phyloP scores from a whole-genome alignment of 768 basidiomycete genomes.

The Russula compacta region DNA sequence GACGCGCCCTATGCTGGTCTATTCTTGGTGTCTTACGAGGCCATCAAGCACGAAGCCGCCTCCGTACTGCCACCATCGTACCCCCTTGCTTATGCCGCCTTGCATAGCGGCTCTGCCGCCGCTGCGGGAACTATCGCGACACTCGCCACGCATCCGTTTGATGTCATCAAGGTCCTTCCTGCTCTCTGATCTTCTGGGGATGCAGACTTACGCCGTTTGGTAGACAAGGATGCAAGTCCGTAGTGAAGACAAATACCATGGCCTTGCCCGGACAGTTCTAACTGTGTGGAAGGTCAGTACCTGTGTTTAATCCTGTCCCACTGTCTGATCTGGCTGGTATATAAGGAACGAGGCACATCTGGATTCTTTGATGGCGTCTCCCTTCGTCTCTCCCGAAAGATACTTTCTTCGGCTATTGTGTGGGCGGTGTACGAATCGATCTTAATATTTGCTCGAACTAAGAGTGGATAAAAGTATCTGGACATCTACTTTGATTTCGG shows the following conservation, averaged over 20 bases:
- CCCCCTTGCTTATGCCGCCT: constrained; percentile 36
- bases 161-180: constrained; percentile 72
- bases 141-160: constrained; percentile 82
- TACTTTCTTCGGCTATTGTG: constrained; percentile 80
- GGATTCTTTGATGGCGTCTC: constrained; percentile 87
- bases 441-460: constrained; percentile 45
- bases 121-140: constrained; percentile 81
- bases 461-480: background rate
- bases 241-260: constrained; percentile 64
- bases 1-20: constrained; percentile 93
- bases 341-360: constrained; percentile 63
- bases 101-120: constrained; percentile 64
- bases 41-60: constrained; percentile 70
- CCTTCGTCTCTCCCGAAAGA: constrained; percentile 76
- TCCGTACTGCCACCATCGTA: constrained; percentile 34
- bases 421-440: constrained; percentile 88
- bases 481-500: background rate
- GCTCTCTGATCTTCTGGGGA: background rate
- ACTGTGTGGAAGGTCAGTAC: constrained; percentile 61
- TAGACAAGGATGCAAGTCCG: constrained; percentile 92
- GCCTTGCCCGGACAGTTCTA: constrained; percentile 51
- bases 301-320: background rate
- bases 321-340: constrained; percentile 1
- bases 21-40: constrained; percentile 83
- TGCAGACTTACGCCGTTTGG: background rate